Percentiles rank a stretch among this genome's conserved stretches.
Evolutionary conservation across 768 basidiomycete species (phyloP).

Genomic region (Termitomyces sp.): DNA sequence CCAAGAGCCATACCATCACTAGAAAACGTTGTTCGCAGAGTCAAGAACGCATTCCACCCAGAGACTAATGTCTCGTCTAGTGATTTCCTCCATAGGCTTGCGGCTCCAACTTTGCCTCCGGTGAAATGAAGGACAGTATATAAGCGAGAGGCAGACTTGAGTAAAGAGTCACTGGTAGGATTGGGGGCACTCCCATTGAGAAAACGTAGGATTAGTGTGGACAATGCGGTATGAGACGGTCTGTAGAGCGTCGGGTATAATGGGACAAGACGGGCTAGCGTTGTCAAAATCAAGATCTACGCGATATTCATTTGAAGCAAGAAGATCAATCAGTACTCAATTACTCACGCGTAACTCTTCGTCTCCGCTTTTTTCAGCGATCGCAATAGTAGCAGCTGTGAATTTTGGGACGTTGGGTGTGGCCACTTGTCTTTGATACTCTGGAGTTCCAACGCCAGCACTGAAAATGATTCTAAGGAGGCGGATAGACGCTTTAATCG

Average conservation of each 20-base stretch:
- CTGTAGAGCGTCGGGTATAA: constrained; percentile 66
- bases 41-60: constrained; percentile 56
- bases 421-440: constrained; percentile 78
- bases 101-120: constrained; percentile 75
- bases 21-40: constrained; percentile 56
- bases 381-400: constrained; percentile 46
- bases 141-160: constrained; percentile 48
- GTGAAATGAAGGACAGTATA: constrained; percentile 62
- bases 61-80: constrained; percentile 64
- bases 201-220: constrained; percentile 45
- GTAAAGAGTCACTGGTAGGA: constrained; percentile 30
- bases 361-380: constrained; percentile 48
- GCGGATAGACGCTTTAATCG: constrained; percentile 57
- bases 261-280: constrained; percentile 50
- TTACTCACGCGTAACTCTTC: constrained; percentile 47
- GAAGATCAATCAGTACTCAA: background rate
- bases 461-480: constrained; percentile 60
- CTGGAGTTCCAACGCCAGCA: constrained; percentile 52
- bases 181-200: constrained; percentile 49
- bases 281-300: constrained; percentile 40
- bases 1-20: constrained; percentile 30
- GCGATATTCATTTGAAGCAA: background rate
- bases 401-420: constrained; percentile 71
- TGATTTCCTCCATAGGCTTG: constrained; percentile 68
- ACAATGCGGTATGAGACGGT: constrained; percentile 45